Conservation (phyloP, 345 rosid genomes). For the Syzygium grande region DNA sequence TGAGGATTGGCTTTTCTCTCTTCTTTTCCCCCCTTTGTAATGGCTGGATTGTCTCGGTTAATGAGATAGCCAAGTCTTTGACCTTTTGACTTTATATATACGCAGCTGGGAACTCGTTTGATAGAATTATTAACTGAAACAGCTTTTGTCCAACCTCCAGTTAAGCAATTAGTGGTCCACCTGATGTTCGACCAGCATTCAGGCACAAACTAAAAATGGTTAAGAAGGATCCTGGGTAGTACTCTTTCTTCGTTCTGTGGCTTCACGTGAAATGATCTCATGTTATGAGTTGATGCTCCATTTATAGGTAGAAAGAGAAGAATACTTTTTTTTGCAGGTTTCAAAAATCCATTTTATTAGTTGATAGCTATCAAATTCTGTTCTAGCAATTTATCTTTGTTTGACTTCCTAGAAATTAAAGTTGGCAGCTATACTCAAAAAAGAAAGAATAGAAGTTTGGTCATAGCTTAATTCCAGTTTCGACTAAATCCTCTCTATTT, state of each 20-base stretch:
- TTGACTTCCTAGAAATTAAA: not conserved
- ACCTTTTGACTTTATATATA: not conserved
- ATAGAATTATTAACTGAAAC: slow-evolving; percentile 68
- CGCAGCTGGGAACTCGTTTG: slow-evolving; percentile 90
- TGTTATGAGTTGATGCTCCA: not conserved
- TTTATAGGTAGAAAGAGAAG: not conserved
- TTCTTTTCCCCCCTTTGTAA: not conserved
- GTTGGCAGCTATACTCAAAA: not conserved
- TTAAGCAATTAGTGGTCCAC: slow-evolving; percentile 60
- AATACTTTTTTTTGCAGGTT: not conserved
- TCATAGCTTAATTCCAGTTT: not conserved
- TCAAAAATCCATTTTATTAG: not conserved
- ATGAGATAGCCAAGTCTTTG: not conserved
- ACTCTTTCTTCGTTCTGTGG: not conserved
- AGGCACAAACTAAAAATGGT: slow-evolving; percentile 57
- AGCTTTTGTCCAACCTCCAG: slow-evolving; percentile 84
- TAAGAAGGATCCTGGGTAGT: slow-evolving; percentile 53
- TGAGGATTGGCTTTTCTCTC: slow-evolving; percentile 1
- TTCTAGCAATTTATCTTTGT: not conserved
- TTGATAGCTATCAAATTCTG: not conserved
- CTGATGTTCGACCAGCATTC: slow-evolving; percentile 92
- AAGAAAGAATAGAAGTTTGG: not conserved
- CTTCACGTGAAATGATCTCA: not conserved
- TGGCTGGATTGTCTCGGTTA: not conserved
- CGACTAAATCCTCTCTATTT: not conserved